Conservation (phyloP, 2,329 filamentous ascomycete genomes). For the Cercospora sp. region DNA sequence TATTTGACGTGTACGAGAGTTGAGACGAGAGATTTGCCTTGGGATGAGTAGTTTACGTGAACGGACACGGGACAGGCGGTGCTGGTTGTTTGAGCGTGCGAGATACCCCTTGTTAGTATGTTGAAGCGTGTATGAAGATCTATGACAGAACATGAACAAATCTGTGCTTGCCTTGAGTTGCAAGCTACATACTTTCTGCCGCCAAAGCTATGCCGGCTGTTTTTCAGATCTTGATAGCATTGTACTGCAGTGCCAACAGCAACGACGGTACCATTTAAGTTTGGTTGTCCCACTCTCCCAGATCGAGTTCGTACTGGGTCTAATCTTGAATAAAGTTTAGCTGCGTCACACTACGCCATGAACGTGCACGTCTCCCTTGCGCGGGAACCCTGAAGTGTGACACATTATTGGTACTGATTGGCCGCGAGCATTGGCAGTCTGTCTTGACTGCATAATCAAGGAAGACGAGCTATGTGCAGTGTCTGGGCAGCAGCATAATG, state of each 20-base stretch:
- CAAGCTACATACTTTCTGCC: not conserved
- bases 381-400: not conserved
- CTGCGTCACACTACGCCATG: not conserved
- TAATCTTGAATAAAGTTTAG: slow-evolving; percentile 2
- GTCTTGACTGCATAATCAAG: slow-evolving; percentile 5
- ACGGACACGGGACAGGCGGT: not conserved
- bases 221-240: not conserved
- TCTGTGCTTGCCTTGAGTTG: not conserved
- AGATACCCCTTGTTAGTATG: slow-evolving; percentile 12
- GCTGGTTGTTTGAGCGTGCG: slow-evolving; percentile 9
- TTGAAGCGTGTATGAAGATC: not conserved
- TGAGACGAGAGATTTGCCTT: slow-evolving; percentile 63
- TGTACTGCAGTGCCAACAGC: not conserved
- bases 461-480: not conserved
- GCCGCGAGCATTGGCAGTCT: slow-evolving; percentile 1
- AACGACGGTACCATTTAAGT: not conserved
- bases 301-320: not conserved
- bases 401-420: not conserved
- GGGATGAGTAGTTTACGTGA: slow-evolving; percentile 48
- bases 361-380: not conserved
- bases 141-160: not conserved
- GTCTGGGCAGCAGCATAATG: not conserved
- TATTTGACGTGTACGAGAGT: slow-evolving; percentile 67
- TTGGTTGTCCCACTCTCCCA: not conserved
- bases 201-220: not conserved